These are phyloP conservation scores for Trichocladium uniseriatum DNA, from an alignment of 495 filamentous ascomycete species.

Conservation along the genomic window DNA sequence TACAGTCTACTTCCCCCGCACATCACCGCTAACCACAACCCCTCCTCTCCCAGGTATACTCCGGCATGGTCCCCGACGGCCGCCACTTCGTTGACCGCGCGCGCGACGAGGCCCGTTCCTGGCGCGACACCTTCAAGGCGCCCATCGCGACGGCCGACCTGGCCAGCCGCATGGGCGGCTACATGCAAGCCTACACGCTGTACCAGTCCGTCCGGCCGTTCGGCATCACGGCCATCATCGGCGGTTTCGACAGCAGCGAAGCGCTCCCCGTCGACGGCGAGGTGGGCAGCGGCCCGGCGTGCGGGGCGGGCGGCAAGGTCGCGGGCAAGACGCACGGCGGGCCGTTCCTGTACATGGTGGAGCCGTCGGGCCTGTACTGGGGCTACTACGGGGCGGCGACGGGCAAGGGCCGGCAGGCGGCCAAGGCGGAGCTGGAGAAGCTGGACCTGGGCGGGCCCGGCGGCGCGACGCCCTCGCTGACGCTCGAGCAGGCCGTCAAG, in stretches of 20 bases:
- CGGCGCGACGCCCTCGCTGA: conserved; percentile 35
- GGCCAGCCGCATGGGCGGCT: conserved; percentile 82
- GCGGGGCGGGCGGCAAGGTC: conserved; percentile 72
- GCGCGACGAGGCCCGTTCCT: conserved; percentile 80
- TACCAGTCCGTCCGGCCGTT: conserved; percentile 95
- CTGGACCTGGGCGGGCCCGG: conserved; percentile 65
- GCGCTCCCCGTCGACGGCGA: conserved; percentile 76
- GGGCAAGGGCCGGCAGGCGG: conserved; percentile 89
- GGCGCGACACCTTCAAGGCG: conserved; percentile 82
- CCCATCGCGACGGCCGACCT: conserved; percentile 82
- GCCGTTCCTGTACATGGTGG: conserved; percentile 94
- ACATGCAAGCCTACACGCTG: conserved; percentile 93
- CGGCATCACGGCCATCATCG: conserved; percentile 89
- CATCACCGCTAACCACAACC: not conserved
- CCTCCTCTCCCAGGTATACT: conserved; percentile 58
- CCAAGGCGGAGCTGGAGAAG: conserved; percentile 97
- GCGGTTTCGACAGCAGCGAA: conserved; percentile 80
- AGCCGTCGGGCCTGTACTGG: conserved; percentile 95
- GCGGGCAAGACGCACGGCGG: conserved; percentile 70
- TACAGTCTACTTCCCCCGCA: not conserved
- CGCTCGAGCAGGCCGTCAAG: conserved; percentile 79
- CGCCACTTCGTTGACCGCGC: conserved; percentile 91
- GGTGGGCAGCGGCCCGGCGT: conserved; percentile 68
- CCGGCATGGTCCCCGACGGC: conserved; percentile 88
- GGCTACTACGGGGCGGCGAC: conserved; percentile 97